Base-by-base conservation (phyloP, 1,139 yeast species). In the Blastobotrys ciferrii region DNA sequence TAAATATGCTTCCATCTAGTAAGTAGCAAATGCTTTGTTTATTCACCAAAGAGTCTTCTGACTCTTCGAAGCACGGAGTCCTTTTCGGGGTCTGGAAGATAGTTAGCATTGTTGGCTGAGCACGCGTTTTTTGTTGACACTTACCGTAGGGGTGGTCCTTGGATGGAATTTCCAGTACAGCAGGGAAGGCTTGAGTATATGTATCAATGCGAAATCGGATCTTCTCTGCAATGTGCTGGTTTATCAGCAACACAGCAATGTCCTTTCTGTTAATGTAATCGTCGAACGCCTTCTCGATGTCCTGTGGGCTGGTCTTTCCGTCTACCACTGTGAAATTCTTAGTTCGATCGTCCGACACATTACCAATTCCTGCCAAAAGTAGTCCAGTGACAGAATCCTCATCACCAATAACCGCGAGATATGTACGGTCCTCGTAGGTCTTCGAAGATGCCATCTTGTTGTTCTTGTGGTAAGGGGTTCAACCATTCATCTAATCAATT, bases 311-410 rank as follows among this genome's bases (percentile, higher is more conserved):
- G 11, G 97, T 87, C 68, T 85, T 87, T 44, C 82, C 83, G 52
- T 89, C 92, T 46, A 84, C 81, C 42, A 87, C 95, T 18, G 86
- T 78, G 60, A 81, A 89, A 74, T 94, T 94, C 72, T 88, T 82
- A 58, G 84, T 85, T 64, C 83, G 80, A 53, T 77, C 78, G 54
- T 76, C 75, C 55, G 84, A 73, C 23, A 89, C 83, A 66, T 92
- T 95, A 25, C 99, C 99, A 52, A 88, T 83, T 33, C 99, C 99
- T 1, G 99, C 98, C 53, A 92, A 77, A 42, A 92, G 75, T 74
- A 94, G 80, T 3, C 99, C 99, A 1, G 98, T 94, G 52, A 92
- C 91, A 17, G 98, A 85, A 65, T 92, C 98, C 71, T 91, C 98
- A 64, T 91, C 98, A 20, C 97, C 98, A 64, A 91, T 88, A 46